Percentiles rank a stretch among this genome's conserved stretches.
These are phyloP conservation scores for Cadophora luteo-olivacea DNA, from an alignment of 2,329 filamentous ascomycete genomes.

Conservation along the genomic window DNA sequence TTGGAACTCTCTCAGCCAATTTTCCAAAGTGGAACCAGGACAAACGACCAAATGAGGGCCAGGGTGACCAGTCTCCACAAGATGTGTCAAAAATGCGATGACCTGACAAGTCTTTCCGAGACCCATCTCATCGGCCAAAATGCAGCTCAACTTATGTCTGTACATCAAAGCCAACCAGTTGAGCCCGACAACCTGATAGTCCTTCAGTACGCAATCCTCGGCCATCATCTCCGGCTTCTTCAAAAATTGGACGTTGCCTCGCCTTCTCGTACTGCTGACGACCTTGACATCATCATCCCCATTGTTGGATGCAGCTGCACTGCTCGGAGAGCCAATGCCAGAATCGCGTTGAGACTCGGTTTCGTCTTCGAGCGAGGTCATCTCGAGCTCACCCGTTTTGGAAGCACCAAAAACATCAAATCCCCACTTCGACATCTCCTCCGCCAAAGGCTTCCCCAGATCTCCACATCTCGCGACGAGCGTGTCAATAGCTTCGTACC, in stretches of 20 bases:
- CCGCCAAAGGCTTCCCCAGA: conserved; percentile 70
- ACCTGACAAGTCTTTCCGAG: conserved; percentile 97
- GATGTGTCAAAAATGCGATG: conserved; percentile 86
- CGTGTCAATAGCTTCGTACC: conserved; percentile 83
- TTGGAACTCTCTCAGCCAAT: conserved; percentile 91
- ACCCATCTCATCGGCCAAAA: conserved; percentile 97
- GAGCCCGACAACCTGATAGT: conserved; percentile 91
- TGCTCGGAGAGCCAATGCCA: conserved; percentile 69
- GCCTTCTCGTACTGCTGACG: conserved; percentile 34
- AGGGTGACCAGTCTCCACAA: conserved; percentile 71
- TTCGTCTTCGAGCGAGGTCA: conserved; percentile 53
- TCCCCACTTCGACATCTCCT: conserved; percentile 72
- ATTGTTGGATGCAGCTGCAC: conserved; percentile 44
- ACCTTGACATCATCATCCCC: conserved; percentile 50
- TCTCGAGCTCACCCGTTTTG: conserved; percentile 64
- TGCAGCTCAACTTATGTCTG: conserved; percentile 80
- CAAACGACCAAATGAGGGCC: conserved; percentile 88
- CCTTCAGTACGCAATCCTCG: conserved; percentile 79
- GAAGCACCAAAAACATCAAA: conserved; percentile 66
- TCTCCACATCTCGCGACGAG: conserved; percentile 79
- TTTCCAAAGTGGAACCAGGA: conserved; percentile 91
- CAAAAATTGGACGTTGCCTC: conserved; percentile 40
- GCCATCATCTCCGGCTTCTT: conserved; percentile 78
- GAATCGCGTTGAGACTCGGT: conserved; percentile 60
- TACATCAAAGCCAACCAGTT: conserved; percentile 94